phyloP scores from a whole-genome alignment of 2,329 filamentous ascomycete species.

The Thelonectria blattea region DNA sequence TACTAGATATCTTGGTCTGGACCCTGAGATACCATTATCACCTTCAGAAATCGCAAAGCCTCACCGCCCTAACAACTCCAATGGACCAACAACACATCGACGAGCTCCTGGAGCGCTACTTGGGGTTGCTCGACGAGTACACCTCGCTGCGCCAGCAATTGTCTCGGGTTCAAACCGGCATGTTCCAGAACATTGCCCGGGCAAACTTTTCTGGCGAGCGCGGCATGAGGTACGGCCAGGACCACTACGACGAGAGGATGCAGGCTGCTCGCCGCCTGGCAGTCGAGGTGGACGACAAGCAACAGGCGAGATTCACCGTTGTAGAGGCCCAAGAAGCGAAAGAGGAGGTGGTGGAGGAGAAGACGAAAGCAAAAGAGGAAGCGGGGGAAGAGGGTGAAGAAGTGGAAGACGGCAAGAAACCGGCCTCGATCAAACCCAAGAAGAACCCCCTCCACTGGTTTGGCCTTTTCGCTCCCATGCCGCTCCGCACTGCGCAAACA shows the following conservation, averaged over 20 bases:
- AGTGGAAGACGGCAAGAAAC: constrained; percentile 17
- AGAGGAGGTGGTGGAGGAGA: constrained; percentile 18
- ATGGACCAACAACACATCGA: constrained; percentile 59
- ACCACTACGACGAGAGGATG: constrained; percentile 78
- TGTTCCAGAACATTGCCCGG: constrained; percentile 69
- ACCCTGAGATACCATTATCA: not conserved
- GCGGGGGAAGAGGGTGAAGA: constrained; percentile 5
- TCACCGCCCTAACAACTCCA: not conserved
- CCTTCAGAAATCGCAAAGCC: not conserved
- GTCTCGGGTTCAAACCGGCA: constrained; percentile 57
- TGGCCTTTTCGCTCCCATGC: constrained; percentile 58
- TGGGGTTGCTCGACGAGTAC: constrained; percentile 71
- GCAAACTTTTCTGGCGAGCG: constrained; percentile 75
- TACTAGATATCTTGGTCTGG: not conserved
- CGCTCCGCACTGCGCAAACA: constrained; percentile 64
- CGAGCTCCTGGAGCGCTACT: constrained; percentile 67
- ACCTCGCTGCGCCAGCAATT: constrained; percentile 63
- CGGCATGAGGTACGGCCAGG: constrained; percentile 69
- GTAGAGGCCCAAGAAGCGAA: constrained; percentile 1
- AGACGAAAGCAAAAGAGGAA: not conserved
- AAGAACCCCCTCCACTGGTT: constrained; percentile 62
- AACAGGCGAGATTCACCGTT: constrained; percentile 31
- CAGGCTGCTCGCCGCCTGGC: constrained; percentile 59
- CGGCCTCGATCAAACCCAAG: constrained; percentile 19
- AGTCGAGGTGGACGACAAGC: constrained; percentile 25